These are phyloP conservation scores for Pyrrhoderma noxium DNA, from an alignment of 1,284 basidiomycete genomes.

Conservation along the genomic window DNA sequence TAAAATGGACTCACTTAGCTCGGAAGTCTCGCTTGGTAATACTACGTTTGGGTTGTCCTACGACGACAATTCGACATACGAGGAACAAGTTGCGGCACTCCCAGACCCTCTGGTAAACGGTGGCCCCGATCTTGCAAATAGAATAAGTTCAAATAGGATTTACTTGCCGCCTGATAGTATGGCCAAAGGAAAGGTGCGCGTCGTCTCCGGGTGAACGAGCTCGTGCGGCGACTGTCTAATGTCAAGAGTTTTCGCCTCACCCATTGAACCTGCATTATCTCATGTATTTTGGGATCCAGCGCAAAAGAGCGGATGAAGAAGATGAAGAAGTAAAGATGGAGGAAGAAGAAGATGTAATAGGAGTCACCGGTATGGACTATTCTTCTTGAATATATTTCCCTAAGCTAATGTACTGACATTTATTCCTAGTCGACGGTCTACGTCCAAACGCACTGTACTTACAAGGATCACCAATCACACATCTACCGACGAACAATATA, in stretches of 20 bases:
- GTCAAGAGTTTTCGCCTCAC: constrained; percentile 32
- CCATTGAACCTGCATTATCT: background rate
- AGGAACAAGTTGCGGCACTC: constrained; percentile 35
- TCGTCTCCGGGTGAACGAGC: constrained; percentile 21
- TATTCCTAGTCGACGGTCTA: background rate
- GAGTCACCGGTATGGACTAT: constrained; percentile 27
- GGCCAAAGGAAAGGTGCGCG: constrained; percentile 62
- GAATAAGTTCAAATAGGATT: constrained; percentile 60
- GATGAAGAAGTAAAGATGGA: constrained; percentile 31
- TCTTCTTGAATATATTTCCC: background rate
- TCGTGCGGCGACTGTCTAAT: constrained; percentile 26
- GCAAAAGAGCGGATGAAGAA: constrained; percentile 40
- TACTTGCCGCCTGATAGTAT: constrained; percentile 59
- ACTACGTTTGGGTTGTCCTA: constrained; percentile 36
- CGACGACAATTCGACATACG: constrained; percentile 45
- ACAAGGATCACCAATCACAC: constrained; percentile 59
- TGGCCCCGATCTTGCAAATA: constrained; percentile 39
- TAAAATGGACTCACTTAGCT: constrained; percentile 34
- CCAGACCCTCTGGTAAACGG: constrained; percentile 13
- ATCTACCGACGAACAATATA: constrained; percentile 59
- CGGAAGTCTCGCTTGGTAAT: constrained; percentile 20
- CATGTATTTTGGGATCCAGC: constrained; percentile 34
- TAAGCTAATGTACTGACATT: background rate
- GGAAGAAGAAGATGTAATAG: constrained; percentile 28
- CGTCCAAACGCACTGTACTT: constrained; percentile 66